These are phyloP conservation scores for Solanum appendiculatum DNA, from an alignment of 257 asterid species.

Conservation along the genomic window DNA sequence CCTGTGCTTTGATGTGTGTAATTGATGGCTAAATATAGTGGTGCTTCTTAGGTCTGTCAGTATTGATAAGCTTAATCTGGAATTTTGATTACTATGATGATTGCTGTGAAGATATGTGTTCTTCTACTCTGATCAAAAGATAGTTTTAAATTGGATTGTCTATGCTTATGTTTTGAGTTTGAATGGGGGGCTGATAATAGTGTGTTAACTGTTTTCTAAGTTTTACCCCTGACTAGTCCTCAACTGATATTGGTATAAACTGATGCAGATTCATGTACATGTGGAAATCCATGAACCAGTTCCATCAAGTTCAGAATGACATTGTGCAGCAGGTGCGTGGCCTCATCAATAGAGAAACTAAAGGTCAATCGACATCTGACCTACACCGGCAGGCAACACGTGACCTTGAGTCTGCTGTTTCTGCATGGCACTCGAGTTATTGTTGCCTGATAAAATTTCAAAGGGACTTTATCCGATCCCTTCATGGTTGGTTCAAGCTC, in stretches of 20 bases:
- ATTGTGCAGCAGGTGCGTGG: conserved; percentile 95
- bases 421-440: conserved; percentile 89
- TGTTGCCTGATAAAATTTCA: conserved; percentile 73
- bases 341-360: conserved; percentile 44
- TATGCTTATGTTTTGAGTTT: not conserved
- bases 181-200: not conserved
- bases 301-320: conserved; percentile 73
- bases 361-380: conserved; percentile 72
- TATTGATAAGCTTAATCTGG: not conserved
- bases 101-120: not conserved
- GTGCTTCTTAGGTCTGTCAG: not conserved
- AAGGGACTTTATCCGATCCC: conserved; percentile 57
- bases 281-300: conserved; percentile 97
- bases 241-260: conserved; percentile 3
- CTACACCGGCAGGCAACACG: conserved; percentile 90
- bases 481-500: conserved; percentile 91
- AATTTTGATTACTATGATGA: not conserved
- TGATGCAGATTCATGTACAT: conserved; percentile 88
- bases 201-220: not conserved
- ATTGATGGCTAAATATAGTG: not conserved
- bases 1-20: not conserved
- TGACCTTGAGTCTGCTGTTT: conserved; percentile 89
- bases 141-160: not conserved
- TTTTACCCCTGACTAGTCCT: not conserved
- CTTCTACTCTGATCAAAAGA: not conserved